Percentiles rank a stretch among this genome's conserved stretches.
Conservation (phyloP, 495 filamentous ascomycete species). For the Tuber microsphaerosporum region DNA sequence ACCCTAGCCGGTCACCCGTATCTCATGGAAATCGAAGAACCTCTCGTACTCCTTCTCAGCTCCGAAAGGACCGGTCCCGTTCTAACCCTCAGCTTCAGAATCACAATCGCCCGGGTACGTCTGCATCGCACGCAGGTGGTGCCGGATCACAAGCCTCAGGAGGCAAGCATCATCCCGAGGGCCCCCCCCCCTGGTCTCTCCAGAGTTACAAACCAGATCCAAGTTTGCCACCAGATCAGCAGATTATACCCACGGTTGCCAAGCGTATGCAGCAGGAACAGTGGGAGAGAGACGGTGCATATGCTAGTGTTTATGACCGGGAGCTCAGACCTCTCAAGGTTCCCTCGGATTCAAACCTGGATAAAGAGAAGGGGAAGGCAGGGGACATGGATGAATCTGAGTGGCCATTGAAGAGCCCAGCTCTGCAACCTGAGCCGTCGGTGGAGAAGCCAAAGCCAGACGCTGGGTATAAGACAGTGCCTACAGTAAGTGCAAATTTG, state of each 20-base stretch:
- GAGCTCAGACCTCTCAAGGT: conserved; percentile 69
- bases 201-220: conserved; percentile 95
- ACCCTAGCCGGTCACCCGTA: conserved; percentile 41
- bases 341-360: conserved; percentile 21
- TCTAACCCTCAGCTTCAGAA: conserved; percentile 40
- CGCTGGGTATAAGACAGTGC: conserved; percentile 36
- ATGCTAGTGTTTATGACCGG: conserved; percentile 71
- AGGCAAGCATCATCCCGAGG: conserved; percentile 68
- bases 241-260: conserved; percentile 88
- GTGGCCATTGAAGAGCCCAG: conserved; percentile 37
- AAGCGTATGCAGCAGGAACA: conserved; percentile 87
- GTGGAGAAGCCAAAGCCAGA: conserved; percentile 21
- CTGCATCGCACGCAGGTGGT: conserved; percentile 53
- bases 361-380: conserved; percentile 20
- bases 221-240: conserved; percentile 85
- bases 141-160: conserved; percentile 49
- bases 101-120: conserved; percentile 48
- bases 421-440: conserved; percentile 7
- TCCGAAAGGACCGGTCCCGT: conserved; percentile 45
- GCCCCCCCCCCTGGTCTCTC: conserved; percentile 90
- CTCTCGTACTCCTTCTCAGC: conserved; percentile 41
- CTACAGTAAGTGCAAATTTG: conserved; percentile 31
- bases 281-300: conserved; percentile 84
- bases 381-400: conserved; percentile 15
- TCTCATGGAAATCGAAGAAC: conserved; percentile 27